These are phyloP conservation scores for Hymenoscyphus occultus DNA, from an alignment of 2,329 filamentous ascomycete species.

Conservation along the genomic window DNA sequence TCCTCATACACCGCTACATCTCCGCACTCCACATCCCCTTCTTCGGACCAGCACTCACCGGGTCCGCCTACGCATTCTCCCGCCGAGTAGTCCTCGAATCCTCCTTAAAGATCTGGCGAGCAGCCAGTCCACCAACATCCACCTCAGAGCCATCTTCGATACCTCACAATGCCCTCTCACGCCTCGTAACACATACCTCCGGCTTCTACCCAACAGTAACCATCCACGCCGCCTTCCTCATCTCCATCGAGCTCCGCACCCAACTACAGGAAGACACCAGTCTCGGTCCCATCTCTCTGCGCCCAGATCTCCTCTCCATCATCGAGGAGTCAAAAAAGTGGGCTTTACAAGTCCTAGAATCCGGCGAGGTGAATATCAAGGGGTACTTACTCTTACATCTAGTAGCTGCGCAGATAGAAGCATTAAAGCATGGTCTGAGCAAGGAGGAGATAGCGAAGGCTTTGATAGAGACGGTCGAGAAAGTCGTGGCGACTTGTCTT, in stretches of 20 bases:
- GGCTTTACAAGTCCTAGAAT: slow-evolving; percentile 37
- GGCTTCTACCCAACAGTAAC: slow-evolving; percentile 44
- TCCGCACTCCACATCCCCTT: slow-evolving; percentile 55
- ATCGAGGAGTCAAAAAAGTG: slow-evolving; percentile 33
- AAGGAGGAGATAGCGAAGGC: slow-evolving; percentile 14
- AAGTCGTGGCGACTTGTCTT: too few species aligned
- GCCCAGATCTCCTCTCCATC: slow-evolving; percentile 36
- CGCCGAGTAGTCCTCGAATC: slow-evolving; percentile 48
- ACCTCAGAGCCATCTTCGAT: slow-evolving; percentile 4
- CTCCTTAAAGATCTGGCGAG: slow-evolving; percentile 46
- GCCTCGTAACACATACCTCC: slow-evolving; percentile 36
- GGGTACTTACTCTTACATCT: slow-evolving; percentile 41
- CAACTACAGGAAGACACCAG: slow-evolving; percentile 25
- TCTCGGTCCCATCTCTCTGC: slow-evolving; percentile 31
- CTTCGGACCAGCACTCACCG: slow-evolving; percentile 40
- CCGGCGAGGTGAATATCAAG: slow-evolving; percentile 47
- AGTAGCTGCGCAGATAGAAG: slow-evolving; percentile 42
- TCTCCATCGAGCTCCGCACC: slow-evolving; percentile 44
- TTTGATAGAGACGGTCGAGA: too few species aligned
- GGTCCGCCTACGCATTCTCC: slow-evolving; percentile 50
- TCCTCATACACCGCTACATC: slow-evolving; percentile 51
- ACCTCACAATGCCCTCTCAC: slow-evolving; percentile 29
- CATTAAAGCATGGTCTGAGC: slow-evolving; percentile 15
- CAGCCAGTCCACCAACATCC: slow-evolving; percentile 36
- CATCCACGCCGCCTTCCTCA: slow-evolving; percentile 40